phyloP scores from a whole-genome alignment of 441 rosid species.

The Jatropha multifida region DNA sequence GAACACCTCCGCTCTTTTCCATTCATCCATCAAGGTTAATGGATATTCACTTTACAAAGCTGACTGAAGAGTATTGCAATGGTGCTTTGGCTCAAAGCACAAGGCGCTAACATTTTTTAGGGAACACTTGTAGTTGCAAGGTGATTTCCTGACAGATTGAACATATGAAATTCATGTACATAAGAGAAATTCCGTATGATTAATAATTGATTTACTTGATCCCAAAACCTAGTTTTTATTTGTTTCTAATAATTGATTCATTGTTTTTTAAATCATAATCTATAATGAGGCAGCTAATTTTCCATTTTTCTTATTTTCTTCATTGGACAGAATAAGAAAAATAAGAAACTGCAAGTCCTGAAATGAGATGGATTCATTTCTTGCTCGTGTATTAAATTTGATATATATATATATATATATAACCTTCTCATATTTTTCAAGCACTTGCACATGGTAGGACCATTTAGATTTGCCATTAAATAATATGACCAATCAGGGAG shows the following conservation, averaged over 20 bases:
- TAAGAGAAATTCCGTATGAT: background rate
- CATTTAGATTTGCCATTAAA: background rate
- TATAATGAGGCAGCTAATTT: too few species aligned
- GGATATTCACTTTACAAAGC: background rate
- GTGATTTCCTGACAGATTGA: background rate
- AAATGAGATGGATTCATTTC: too few species aligned
- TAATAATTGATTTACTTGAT: background rate
- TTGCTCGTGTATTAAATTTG: too few species aligned
- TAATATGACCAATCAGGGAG: background rate
- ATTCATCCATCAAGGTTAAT: too few species aligned
- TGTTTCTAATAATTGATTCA: background rate
- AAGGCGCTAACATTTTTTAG: background rate
- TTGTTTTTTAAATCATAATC: background rate
- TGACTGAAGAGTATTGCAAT: background rate
- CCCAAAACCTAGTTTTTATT: background rate
- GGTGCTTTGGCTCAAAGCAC: conserved; percentile 19
- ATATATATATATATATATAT: too few species aligned
- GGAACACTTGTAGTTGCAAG: background rate
- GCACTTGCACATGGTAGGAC: background rate
- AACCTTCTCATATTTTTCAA: background rate
- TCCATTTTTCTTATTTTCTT: too few species aligned
- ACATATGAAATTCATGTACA: conserved; percentile 1
- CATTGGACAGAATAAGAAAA: too few species aligned
- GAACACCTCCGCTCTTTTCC: too few species aligned
- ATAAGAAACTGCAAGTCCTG: too few species aligned